phyloP scores from a whole-genome alignment of 495 filamentous ascomycete species.

The Parathielavia hyrcaniae region DNA sequence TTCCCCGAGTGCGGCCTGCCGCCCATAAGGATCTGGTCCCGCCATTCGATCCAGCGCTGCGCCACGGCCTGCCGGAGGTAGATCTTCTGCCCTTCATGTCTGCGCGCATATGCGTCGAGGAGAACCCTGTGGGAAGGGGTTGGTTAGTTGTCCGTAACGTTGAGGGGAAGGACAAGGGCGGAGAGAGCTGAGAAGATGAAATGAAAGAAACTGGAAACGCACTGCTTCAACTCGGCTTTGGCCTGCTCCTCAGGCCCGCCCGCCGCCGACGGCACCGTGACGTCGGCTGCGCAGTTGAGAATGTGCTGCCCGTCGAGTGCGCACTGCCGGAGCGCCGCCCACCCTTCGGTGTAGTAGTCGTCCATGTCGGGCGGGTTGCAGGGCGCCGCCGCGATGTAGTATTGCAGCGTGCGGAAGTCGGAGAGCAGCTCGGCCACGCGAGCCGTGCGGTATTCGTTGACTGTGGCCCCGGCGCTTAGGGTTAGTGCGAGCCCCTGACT shows the following conservation, averaged over 20 bases:
- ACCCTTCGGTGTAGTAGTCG: slow-evolving; percentile 75
- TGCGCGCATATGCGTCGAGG: slow-evolving; percentile 67
- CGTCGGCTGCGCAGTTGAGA: slow-evolving; percentile 56
- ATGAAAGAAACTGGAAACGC: slow-evolving; percentile 29
- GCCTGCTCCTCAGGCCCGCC: slow-evolving; percentile 60
- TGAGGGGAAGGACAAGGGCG: background rate
- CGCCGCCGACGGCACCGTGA: slow-evolving; percentile 53
- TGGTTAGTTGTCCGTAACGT: background rate
- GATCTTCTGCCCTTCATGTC: slow-evolving; percentile 80
- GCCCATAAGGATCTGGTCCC: slow-evolving; percentile 60
- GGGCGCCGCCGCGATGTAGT: slow-evolving; percentile 68
- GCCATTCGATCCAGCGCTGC: slow-evolving; percentile 71
- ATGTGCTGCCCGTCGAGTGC: slow-evolving; percentile 67
- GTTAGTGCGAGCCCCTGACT: slow-evolving; percentile 27
- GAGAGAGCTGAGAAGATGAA: background rate
- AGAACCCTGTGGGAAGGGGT: slow-evolving; percentile 53
- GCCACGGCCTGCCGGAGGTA: slow-evolving; percentile 73
- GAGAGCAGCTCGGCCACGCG: slow-evolving; percentile 77
- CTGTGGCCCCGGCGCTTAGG: slow-evolving; percentile 38
- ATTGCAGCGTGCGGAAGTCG: slow-evolving; percentile 77
- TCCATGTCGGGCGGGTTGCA: slow-evolving; percentile 52
- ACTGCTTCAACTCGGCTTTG: slow-evolving; percentile 73
- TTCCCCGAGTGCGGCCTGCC: slow-evolving; percentile 54
- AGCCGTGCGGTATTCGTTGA: slow-evolving; percentile 75
- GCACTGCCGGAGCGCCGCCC: slow-evolving; percentile 68